Evolutionary conservation across 1,284 basidiomycete genomes (phyloP).

Genomic region (Phylloporus sp.): DNA sequence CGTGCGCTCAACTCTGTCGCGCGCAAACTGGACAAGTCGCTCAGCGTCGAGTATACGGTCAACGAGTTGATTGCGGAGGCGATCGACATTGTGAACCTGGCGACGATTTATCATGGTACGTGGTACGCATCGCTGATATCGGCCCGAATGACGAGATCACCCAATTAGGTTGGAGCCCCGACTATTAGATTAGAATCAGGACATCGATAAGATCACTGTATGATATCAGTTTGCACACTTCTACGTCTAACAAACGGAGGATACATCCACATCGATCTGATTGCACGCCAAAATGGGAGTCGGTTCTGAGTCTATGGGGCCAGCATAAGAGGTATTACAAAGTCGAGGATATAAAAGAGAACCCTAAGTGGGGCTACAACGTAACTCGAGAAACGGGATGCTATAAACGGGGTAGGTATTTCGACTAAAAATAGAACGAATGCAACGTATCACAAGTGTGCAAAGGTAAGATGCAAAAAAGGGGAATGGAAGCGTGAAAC

Average conservation of each 20-base stretch:
- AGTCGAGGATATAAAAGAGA: constrained; percentile 37
- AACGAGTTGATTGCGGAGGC: constrained; percentile 94
- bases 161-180: constrained; percentile 47
- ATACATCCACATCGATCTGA: constrained; percentile 24
- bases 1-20: constrained; percentile 83
- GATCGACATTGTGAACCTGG: constrained; percentile 79
- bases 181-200: constrained; percentile 33
- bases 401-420: constrained; percentile 14
- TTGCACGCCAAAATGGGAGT: constrained; percentile 19
- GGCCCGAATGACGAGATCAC: constrained; percentile 16
- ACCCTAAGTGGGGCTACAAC: constrained; percentile 24
- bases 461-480: constrained; percentile 26
- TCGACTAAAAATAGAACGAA: constrained; percentile 25
- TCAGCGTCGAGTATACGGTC: constrained; percentile 93
- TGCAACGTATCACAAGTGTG: constrained; percentile 31
- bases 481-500: constrained; percentile 3
- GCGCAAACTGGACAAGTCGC: constrained; percentile 81
- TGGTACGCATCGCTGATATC: constrained; percentile 9
- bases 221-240: constrained; percentile 1
- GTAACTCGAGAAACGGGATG: constrained; percentile 24
- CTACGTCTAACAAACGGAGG: constrained; percentile 20
- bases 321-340: constrained; percentile 43
- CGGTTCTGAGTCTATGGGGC: constrained; percentile 31
- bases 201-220: background rate
- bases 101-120: constrained; percentile 80